Conservation (phyloP, 2,329 filamentous ascomycete species). For the Aschersonia sp. region DNA sequence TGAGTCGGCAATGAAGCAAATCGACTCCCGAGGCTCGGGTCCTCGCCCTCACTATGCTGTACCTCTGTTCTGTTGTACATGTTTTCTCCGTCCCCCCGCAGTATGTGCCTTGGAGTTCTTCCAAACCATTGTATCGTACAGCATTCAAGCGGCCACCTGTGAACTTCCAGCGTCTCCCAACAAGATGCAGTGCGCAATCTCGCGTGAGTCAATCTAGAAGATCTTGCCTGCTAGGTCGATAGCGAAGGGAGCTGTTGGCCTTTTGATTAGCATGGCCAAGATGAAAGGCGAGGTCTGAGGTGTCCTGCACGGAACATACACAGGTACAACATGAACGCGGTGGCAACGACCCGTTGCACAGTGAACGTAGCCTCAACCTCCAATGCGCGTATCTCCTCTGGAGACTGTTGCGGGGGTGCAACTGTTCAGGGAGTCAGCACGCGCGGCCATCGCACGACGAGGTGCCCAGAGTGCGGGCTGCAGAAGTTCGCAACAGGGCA, state of each 20-base stretch:
- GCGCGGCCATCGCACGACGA: constrained; percentile 7
- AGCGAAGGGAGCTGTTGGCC: constrained; percentile 37
- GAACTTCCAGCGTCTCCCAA: background rate
- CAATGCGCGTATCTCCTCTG: constrained; percentile 54
- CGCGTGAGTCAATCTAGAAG: constrained; percentile 15
- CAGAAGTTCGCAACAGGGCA: background rate
- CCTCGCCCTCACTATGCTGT: no score
- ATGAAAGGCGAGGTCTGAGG: background rate
- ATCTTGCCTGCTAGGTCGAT: constrained; percentile 35
- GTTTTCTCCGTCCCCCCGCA: no score
- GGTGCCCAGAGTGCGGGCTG: background rate
- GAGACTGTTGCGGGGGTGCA: constrained; percentile 53
- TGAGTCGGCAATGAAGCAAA: no score
- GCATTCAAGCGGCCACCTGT: no score
- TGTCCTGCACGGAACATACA: constrained; percentile 32
- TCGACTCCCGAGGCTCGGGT: no score
- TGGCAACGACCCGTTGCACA: constrained; percentile 51
- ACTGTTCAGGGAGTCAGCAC: constrained; percentile 24
- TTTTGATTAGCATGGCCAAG: background rate
- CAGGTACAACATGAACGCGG: constrained; percentile 57
- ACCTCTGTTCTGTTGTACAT: no score
- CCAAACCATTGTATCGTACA: no score
- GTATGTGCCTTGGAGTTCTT: no score
- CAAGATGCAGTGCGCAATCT: background rate
- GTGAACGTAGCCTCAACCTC: constrained; percentile 54